Conservation (phyloP, 306 rosid genomes). For the Gleditsia sinensis region DNA sequence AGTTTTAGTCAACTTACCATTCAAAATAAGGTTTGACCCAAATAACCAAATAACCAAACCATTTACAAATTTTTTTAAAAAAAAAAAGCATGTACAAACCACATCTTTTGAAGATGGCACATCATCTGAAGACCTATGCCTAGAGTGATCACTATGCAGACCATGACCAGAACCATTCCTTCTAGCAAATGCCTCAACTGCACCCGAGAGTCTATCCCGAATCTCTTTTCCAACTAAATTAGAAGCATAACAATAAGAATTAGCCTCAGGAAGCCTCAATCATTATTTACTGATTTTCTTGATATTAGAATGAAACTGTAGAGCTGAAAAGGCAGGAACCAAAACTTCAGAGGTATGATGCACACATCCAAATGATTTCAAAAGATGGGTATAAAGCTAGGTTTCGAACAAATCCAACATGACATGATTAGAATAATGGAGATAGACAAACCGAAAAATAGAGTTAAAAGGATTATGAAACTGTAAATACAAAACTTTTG, state of each 20-base stretch:
- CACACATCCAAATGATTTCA: background rate
- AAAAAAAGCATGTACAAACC: conserved; percentile 51
- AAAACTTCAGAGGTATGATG: background rate
- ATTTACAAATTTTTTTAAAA: conserved; percentile 48
- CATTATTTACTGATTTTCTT: conserved; percentile 32
- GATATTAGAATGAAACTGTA: background rate
- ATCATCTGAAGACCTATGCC: conserved; percentile 73
- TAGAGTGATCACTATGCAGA: conserved; percentile 68
- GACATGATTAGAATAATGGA: background rate
- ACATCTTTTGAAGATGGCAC: conserved; percentile 82
- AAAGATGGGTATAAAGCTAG: background rate
- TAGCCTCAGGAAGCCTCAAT: conserved; percentile 42
- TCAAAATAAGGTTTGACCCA: conserved; percentile 2
- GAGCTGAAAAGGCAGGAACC: conserved; percentile 27
- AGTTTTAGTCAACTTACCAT: background rate
- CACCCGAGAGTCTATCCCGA: conserved; percentile 81
- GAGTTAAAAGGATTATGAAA: background rate
- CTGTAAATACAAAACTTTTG: too few relatives aligned
- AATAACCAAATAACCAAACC: background rate
- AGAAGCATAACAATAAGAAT: conserved; percentile 2
- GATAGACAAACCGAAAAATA: conserved; percentile 7
- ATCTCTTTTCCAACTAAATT: conserved; percentile 66
- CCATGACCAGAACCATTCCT: conserved; percentile 78
- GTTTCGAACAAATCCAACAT: background rate
- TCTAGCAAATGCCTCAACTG: conserved; percentile 90